Base-by-base conservation (phyloP, 805 yeast genomes). In the Pichia manshurica region DNA sequence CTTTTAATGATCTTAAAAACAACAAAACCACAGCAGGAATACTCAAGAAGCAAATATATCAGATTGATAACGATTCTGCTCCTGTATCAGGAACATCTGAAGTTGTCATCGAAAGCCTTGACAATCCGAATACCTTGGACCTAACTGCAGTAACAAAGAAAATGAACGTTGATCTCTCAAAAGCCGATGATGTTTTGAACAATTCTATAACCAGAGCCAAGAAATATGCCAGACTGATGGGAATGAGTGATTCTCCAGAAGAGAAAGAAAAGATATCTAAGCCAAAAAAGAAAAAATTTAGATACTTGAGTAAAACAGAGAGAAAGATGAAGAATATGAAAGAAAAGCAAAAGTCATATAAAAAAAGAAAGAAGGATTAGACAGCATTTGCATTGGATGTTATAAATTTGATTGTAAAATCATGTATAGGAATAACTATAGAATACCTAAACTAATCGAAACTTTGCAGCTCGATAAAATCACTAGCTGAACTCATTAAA, bases 261-360 rank as follows among this genome's bases (percentile, higher is more conserved):
- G 64, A 65, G 53, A 53, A 53, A 31, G 39, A 10, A 5, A 54
- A 53, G 32, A 25, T 44, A 6, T 12, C 25, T 8, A 66, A 65
- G 48, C 66, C 63, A 52, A 77, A 73, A 67, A 84, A 83, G 75
- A 83, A 81, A 74, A 90, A 90, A 74, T 89, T 89, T 61, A 79
- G 96, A 67, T 91, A 90, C 58, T 73, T 90, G 64, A 78, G 93
- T 43, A 87, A 88, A 64, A 68, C 73, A 23, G 96, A 89, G 67
- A 78, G 98, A 66, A 80, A 69, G 57, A 66, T 64, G 19, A 78
- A 79, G 50, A 75, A 55, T 28, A 38, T 56, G 28, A 78, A 69
- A 65, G 76, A 68, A 68, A 76, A 65, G 69, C 53, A 53, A 8
- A 48, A 67, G 29, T 52, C 65, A 16, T 34, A 36, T 17, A 60